These are phyloP conservation scores for Fusarium fujikuroi DNA, from an alignment of 2,329 filamentous ascomycete genomes.

Conservation along the genomic window DNA sequence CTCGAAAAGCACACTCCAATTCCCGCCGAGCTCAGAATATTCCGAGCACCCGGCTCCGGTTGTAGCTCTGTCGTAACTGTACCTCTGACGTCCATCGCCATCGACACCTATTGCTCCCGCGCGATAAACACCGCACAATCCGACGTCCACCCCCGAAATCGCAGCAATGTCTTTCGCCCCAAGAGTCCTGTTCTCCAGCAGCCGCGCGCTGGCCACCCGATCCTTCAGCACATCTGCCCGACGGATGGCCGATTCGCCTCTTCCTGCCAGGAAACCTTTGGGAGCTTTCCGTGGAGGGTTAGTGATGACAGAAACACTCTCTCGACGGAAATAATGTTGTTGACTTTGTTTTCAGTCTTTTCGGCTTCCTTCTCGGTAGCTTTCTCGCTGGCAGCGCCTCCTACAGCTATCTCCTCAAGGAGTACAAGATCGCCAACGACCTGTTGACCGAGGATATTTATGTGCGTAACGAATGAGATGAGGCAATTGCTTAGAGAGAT, in stretches of 20 bases:
- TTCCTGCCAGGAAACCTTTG: slow-evolving; percentile 68
- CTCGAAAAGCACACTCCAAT: slow-evolving; percentile 20
- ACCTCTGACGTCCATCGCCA: slow-evolving; percentile 38
- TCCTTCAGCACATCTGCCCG: slow-evolving; percentile 64
- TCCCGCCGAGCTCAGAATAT: slow-evolving; percentile 39
- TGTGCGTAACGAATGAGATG: slow-evolving; percentile 66
- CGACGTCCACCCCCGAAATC: slow-evolving; percentile 1
- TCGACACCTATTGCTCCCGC: slow-evolving; percentile 23
- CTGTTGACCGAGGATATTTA: slow-evolving; percentile 95
- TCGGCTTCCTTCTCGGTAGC: slow-evolving; percentile 90
- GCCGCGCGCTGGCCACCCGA: slow-evolving; percentile 51
- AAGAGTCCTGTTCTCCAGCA: slow-evolving; percentile 56
- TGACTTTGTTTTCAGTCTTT: slow-evolving; percentile 67
- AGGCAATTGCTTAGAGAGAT: slow-evolving; percentile 1
- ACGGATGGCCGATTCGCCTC: slow-evolving; percentile 57
- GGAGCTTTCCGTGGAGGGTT: slow-evolving; percentile 72
- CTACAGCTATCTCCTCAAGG: slow-evolving; percentile 92
- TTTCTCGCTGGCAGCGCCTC: slow-evolving; percentile 81
- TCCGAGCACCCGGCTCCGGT: slow-evolving; percentile 42
- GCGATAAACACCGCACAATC: slow-evolving; percentile 30
- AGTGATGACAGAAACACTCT: slow-evolving; percentile 43
- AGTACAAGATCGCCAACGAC: slow-evolving; percentile 94
- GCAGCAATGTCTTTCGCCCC: slow-evolving; percentile 56
- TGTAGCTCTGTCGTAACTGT: slow-evolving; percentile 16
- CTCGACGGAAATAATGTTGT: not conserved